Evolutionary conservation across 176 grass and related monocot genomes (phyloP).

Genomic region (Lolium perenne): DNA sequence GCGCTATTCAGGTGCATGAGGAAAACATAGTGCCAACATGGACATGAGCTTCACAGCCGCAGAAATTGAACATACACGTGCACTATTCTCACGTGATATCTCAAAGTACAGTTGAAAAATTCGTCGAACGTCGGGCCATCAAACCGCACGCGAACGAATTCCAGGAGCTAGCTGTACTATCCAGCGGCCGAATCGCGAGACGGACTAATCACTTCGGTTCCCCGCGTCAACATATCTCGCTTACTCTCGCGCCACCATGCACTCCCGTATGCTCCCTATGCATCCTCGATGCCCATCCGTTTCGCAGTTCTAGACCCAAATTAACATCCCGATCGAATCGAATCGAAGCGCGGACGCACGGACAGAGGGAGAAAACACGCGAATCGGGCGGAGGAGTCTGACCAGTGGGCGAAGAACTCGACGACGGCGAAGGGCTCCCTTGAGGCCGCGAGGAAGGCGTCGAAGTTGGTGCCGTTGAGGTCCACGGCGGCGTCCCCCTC

Average conservation of each 20-base stretch:
- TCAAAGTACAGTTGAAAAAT: not conserved
- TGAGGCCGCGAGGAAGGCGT: conserved; percentile 62
- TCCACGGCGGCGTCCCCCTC: conserved; percentile 70
- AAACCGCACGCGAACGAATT: not conserved
- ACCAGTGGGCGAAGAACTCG: conserved; percentile 99
- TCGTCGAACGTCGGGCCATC: not conserved
- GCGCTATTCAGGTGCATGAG: not conserved
- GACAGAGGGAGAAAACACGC: not conserved
- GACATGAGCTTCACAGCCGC: not conserved
- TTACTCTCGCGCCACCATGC: not conserved
- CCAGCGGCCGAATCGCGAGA: not conserved
- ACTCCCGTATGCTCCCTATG: too few relatives aligned
- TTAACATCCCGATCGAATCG: not conserved
- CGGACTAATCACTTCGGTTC: not conserved
- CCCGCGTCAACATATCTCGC: not conserved
- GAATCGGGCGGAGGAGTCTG: not conserved
- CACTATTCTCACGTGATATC: not conserved
- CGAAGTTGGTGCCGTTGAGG: conserved; percentile 83
- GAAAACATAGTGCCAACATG: not conserved
- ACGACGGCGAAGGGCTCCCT: conserved; percentile 80
- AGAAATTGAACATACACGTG: not conserved
- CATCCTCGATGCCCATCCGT: not conserved
- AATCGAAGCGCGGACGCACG: not conserved
- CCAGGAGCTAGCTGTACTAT: not conserved
- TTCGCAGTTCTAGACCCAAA: too few relatives aligned